Evolutionary conservation across 2,329 filamentous ascomycete species (phyloP).

Genomic region (Fusarium paranaense): DNA sequence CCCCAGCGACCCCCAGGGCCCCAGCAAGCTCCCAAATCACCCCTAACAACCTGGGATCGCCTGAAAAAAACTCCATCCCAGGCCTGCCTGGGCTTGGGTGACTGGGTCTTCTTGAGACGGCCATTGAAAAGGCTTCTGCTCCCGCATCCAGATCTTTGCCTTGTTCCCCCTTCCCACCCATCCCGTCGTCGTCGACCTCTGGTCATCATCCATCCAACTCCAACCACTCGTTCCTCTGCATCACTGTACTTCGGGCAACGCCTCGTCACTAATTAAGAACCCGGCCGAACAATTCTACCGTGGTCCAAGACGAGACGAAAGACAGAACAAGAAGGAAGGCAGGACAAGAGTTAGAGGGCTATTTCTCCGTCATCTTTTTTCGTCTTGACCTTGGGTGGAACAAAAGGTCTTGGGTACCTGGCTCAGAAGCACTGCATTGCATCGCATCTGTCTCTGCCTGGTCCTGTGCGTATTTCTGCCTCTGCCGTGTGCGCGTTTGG

Average conservation of each 20-base stretch:
- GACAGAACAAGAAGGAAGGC: slow-evolving; percentile 3
- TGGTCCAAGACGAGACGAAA: slow-evolving; percentile 14
- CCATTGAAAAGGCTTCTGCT: slow-evolving; percentile 57
- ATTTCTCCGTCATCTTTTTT: slow-evolving; percentile 30
- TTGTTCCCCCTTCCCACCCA: slow-evolving; percentile 46
- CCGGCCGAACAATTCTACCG: slow-evolving; percentile 5
- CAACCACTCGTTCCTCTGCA: slow-evolving; percentile 28
- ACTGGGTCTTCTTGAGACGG: slow-evolving; percentile 40
- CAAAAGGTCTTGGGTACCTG: slow-evolving; percentile 1
- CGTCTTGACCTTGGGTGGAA: slow-evolving; percentile 25
- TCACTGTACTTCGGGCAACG: neutral
- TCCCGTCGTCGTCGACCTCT: slow-evolving; percentile 37
- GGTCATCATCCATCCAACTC: slow-evolving; percentile 29
- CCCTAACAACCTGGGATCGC: slow-evolving; percentile 50
- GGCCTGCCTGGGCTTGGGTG: slow-evolving; percentile 34
- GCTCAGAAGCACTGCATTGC: neutral
- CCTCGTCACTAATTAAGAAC: slow-evolving; percentile 6
- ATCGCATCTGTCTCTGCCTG: neutral
- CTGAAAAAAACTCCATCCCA: slow-evolving; percentile 46
- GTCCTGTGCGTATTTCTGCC: slow-evolving; percentile 37
- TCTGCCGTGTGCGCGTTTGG: slow-evolving; percentile 34
- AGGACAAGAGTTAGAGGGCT: slow-evolving; percentile 22
- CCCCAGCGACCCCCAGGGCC: slow-evolving; percentile 40
- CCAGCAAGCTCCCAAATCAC: slow-evolving; percentile 47
- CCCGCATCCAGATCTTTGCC: slow-evolving; percentile 48